Percentiles rank a stretch among this genome's conserved stretches.
phyloP scores from a whole-genome alignment of 768 basidiomycete genomes.

The Boletus vinaceobasis region DNA sequence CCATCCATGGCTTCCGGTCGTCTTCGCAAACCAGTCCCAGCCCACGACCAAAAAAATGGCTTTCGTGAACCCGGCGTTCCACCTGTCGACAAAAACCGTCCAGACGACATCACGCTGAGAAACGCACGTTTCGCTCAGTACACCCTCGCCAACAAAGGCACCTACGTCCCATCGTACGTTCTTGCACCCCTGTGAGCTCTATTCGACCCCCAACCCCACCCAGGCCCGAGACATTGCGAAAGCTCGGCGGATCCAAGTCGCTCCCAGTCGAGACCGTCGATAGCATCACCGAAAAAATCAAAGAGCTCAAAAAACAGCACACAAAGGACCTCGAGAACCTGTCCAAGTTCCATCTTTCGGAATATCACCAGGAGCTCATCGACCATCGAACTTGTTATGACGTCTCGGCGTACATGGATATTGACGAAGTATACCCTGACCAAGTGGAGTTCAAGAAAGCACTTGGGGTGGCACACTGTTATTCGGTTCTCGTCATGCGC shows the following conservation, averaged over 20 bases:
- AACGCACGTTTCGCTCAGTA: conserved; percentile 38
- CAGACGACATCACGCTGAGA: conserved; percentile 27
- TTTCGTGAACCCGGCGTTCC: conserved; percentile 18
- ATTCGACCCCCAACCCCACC: not conserved
- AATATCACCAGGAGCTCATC: conserved; percentile 33
- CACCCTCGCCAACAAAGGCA: conserved; percentile 38
- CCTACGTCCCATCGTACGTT: conserved; percentile 40
- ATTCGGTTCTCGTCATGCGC: too few species aligned
- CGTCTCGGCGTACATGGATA: conserved; percentile 26
- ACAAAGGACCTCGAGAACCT: conserved; percentile 30
- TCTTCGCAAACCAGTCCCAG: conserved; percentile 12
- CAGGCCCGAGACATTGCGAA: conserved; percentile 21
- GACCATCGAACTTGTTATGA: conserved; percentile 27
- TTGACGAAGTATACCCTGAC: conserved; percentile 22
- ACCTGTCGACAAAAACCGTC: conserved; percentile 10
- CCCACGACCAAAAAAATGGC: conserved; percentile 16
- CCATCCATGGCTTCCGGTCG: conserved; percentile 2
- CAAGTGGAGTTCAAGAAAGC: conserved; percentile 27
- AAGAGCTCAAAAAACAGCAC: conserved; percentile 29
- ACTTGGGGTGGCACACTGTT: conserved; percentile 14
- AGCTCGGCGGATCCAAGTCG: conserved; percentile 16
- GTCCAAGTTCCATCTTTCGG: conserved; percentile 26
- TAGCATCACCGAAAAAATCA: conserved; percentile 27
- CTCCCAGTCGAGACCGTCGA: conserved; percentile 24
- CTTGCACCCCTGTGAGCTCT: not conserved